A percentile compares a stretch with the other conserved stretches of the same genome.
These are phyloP conservation scores for Diospyros lotus DNA, from an alignment of 148 eudicot species.

Conservation along the genomic window DNA sequence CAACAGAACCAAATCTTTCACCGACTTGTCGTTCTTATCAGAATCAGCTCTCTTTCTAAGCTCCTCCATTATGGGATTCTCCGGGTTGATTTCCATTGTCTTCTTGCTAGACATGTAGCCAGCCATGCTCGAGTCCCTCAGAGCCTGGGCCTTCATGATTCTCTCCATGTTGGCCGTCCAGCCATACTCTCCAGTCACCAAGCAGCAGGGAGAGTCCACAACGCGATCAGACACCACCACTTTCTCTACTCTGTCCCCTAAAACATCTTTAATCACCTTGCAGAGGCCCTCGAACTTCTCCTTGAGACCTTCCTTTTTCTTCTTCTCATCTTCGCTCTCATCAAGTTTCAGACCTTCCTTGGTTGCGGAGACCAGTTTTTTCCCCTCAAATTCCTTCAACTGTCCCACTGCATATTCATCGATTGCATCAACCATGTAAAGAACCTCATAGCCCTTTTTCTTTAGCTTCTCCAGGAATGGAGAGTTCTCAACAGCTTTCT, in stretches of 20 bases:
- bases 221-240: constrained; percentile 1
- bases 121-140: constrained; percentile 14
- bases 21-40: constrained; percentile 6
- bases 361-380: constrained; percentile 8
- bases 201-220: constrained; percentile 13
- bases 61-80: constrained; percentile 16
- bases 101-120: constrained; percentile 13
- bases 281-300: constrained; percentile 23
- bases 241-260: constrained; percentile 16
- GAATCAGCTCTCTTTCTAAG: constrained; percentile 10
- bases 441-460: constrained; percentile 22
- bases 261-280: constrained; percentile 22
- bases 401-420: constrained; percentile 22
- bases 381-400: constrained; percentile 11
- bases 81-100: constrained; percentile 12
- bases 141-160: constrained; percentile 11
- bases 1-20: constrained; percentile 12
- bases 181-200: constrained; percentile 11
- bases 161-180: constrained; percentile 14
- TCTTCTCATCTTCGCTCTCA: constrained; percentile 21
- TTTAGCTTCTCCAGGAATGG: constrained; percentile 26
- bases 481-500: constrained; percentile 26
- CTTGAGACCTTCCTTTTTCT: constrained; percentile 14
- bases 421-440: constrained; percentile 26
- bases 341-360: constrained; percentile 12